Evolutionary conservation across 352 stramenopile species (phyloP), one percentile per base, ranked within the genome.

Genomic region (Ochromonadaceae sp.): DNA sequence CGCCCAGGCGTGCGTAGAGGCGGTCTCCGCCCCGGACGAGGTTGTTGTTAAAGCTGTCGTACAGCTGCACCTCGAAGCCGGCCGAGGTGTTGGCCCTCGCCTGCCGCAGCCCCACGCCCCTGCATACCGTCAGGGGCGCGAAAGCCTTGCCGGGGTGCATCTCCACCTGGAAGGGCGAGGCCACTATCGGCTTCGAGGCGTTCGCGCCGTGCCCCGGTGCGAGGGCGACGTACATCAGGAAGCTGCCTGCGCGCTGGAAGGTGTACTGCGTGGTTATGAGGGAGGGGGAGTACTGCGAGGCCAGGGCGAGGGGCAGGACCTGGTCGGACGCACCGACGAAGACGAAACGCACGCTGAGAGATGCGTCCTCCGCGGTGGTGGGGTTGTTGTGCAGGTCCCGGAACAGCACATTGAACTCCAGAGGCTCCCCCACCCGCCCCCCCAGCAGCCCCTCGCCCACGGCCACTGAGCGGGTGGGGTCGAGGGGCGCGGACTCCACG

Each of bases 361-460:
- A 7, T 12, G 7, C 4, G 31, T 47, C 10, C n/a, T 61, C 52
- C 28, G 39, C 30, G 15, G 35, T 63, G 5, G 55, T 63, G 2
- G 55, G 55, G 55, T 63, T 63, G 31, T 63, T 63, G 30, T 44
- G 41, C 12, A 49, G 7, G 39, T 63, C 55, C 17, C 55, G 35
- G 41, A 42, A 50, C 26, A 38, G 38, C 7, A 63, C 30, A 22
- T 3, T 49, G 22, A 63, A 63, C 1, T 5, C 26, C 25, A 31
- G 9, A 5, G 28, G 12, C 22, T 47, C 9, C 25, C 20, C 55
- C 36, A 34, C 38, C 20, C 26, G 5, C 28, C 34, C 55, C 14
- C 55, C 38, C 39, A 63, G 26, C 7, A 63, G 5, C 25, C 55
- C 38, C 10, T 49, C 52, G 3, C 55, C 55, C 25, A 36, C 26